Evolutionary conservation across 192 early-diverging fungal species (phyloP).

Genomic region (Rhizophagus prolifer): DNA sequence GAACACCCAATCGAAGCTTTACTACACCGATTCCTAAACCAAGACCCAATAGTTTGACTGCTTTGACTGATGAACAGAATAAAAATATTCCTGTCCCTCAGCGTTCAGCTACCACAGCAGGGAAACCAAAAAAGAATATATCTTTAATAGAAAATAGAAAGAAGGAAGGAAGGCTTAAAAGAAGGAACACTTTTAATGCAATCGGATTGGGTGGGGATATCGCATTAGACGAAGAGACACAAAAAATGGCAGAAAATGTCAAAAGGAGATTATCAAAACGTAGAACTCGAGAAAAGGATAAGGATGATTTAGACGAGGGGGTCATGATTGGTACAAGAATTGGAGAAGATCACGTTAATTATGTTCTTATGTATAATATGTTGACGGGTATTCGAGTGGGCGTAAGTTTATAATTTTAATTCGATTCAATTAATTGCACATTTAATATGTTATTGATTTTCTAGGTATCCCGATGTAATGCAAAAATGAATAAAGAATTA

Average conservation of each 20-base stretch:
- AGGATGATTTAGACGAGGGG: slow-evolving; percentile 46
- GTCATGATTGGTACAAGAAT: slow-evolving; percentile 79
- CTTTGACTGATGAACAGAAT: slow-evolving; percentile 5
- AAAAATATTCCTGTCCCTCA: not conserved
- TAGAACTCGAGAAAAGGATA: slow-evolving; percentile 30
- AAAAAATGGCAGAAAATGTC: slow-evolving; percentile 23
- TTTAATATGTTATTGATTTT: not conserved
- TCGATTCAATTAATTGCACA: not conserved
- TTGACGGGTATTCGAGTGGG: slow-evolving; percentile 92
- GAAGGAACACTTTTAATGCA: slow-evolving; percentile 46
- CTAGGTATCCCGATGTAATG: slow-evolving; percentile 79
- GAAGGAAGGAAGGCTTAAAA: slow-evolving; percentile 22
- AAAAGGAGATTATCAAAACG: slow-evolving; percentile 25
- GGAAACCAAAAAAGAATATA: slow-evolving; percentile 15
- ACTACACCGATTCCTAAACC: slow-evolving; percentile 14
- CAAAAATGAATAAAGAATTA: slow-evolving; percentile 76
- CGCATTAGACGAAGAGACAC: slow-evolving; percentile 16
- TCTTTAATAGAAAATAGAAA: not conserved
- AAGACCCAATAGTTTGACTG: slow-evolving; percentile 22
- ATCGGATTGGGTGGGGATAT: slow-evolving; percentile 17
- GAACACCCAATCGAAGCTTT: slow-evolving; percentile 10
- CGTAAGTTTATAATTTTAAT: slow-evolving; percentile 46
- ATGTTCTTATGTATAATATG: slow-evolving; percentile 99
- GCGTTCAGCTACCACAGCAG: slow-evolving; percentile 10
- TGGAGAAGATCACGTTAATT: slow-evolving; percentile 93